Evolutionary conservation across 768 basidiomycete genomes (phyloP).

Genomic region (Lactarius vividus): DNA sequence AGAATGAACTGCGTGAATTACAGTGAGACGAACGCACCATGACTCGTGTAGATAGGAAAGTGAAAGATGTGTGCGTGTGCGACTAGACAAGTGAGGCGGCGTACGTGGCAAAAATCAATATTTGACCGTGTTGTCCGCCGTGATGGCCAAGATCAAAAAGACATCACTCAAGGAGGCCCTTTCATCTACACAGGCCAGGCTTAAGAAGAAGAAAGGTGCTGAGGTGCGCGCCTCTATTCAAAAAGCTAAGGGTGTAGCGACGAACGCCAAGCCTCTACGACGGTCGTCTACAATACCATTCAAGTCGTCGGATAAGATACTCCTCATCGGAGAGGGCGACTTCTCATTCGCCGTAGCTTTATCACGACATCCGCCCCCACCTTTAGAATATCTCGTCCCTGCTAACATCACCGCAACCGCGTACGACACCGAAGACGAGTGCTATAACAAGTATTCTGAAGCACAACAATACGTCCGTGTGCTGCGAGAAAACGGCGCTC

Average conservation of each 20-base stretch:
- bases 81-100: conserved; percentile 14
- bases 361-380: conserved; percentile 44
- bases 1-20: not conserved
- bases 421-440: conserved; percentile 75
- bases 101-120: conserved; percentile 15
- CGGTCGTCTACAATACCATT: conserved; percentile 60
- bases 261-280: conserved; percentile 40
- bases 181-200: conserved; percentile 64
- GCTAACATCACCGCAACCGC: conserved; percentile 80
- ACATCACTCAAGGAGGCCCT: conserved; percentile 60
- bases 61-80: conserved; percentile 5
- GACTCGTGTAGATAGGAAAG: not conserved
- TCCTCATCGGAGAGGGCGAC: conserved; percentile 91
- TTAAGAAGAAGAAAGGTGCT: conserved; percentile 57
- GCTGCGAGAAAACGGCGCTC: conserved; percentile 57
- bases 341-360: conserved; percentile 89
- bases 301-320: conserved; percentile 57
- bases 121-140: conserved; percentile 22
- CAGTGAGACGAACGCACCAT: conserved; percentile 5
- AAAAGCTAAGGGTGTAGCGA: conserved; percentile 36
- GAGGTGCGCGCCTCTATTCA: conserved; percentile 51
- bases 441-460: conserved; percentile 80
- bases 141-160: conserved; percentile 38
- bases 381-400: conserved; percentile 53
- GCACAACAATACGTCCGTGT: conserved; percentile 54